phyloP scores from a whole-genome alignment of 306 rosid species.

The Vigna unguiculata region DNA sequence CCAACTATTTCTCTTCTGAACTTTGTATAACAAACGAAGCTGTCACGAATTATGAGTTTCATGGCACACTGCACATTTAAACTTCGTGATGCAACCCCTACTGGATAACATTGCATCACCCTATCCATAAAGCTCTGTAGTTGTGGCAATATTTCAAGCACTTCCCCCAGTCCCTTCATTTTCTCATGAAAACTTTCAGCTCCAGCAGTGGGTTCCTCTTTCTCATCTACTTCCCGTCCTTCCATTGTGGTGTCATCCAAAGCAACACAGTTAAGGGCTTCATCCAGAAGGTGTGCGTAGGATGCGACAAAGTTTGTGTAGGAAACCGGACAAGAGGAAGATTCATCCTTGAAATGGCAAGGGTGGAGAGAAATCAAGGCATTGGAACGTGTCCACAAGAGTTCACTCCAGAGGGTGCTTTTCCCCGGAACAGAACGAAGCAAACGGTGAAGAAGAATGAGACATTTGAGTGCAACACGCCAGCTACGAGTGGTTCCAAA shows the following conservation, averaged over 20 bases:
- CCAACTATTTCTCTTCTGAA: conserved; percentile 51
- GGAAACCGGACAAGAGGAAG: conserved; percentile 13
- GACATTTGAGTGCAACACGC: conserved; percentile 86
- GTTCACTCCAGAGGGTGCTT: conserved; percentile 51
- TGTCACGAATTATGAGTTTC: conserved; percentile 67
- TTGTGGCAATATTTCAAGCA: conserved; percentile 69
- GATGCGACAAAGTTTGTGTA: conserved; percentile 60
- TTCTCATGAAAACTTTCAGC: conserved; percentile 43
- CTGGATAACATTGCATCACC: conserved; percentile 71
- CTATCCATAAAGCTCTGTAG: conserved; percentile 69
- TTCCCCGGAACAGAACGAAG: conserved; percentile 62
- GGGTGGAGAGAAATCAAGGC: conserved; percentile 69
- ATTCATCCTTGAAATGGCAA: conserved; percentile 61
- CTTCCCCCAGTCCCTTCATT: conserved; percentile 56
- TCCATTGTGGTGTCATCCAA: conserved; percentile 37
- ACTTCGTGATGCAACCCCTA: conserved; percentile 49
- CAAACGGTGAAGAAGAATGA: conserved; percentile 81
- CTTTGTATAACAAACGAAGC: conserved; percentile 58
- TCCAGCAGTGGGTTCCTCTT: not conserved
- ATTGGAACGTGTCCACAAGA: conserved; percentile 60
- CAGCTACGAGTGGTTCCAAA: conserved; percentile 67
- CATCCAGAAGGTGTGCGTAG: conserved; percentile 69
- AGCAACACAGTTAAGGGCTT: conserved; percentile 56
- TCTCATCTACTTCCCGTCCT: not conserved
- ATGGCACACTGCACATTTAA: conserved; percentile 56